Base-by-base conservation (phyloP, 257 asterid species). In the Vinca minor region DNA sequence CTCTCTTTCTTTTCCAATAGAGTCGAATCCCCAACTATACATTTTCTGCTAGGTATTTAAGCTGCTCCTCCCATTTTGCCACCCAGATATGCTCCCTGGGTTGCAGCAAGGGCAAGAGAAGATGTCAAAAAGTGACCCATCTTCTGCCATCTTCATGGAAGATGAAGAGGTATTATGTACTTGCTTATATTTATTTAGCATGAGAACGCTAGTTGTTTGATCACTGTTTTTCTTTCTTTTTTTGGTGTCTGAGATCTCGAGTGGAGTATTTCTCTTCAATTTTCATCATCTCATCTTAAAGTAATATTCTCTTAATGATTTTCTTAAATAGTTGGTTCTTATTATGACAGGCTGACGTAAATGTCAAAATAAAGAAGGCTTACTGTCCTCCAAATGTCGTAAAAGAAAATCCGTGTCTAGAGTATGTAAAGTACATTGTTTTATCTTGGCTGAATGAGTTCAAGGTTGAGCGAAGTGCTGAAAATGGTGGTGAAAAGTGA, bases 401-500 rank as follows among this genome's bases (percentile, higher is more conserved):
- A 48, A 84, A 65, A 54, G 84, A 79, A 44, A 90, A 90, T 70
- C 97, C 96, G 55, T 90, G 97, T 81, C 69, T 90, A 39, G 96
- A 90, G 72, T 90, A 89, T 77, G 48, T 87, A 69, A 83, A 89
- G 44, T 85, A 74, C 74, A 85, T 90, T 18, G 46, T 87, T 65
- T 67, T 90, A 57, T 95, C 97, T 29, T 90, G 96, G 93, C 78
- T 87, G 77, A 69, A 79, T 3, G 96, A 84, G 78, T 85, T 90
- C 63, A 87, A 71, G 21, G 79, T 90, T 67, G 95, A 81, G 77
- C 74, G 97, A 61, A 78, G 78, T 71, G 85, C 83, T 49, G 88
- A 85, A 38, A 90, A 90, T 79, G 97, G 97, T 39, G 97, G 95
- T 21, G 83, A 75, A 71, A 89, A 74, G 97, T 87, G 77, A 76